Evolutionary conservation across 768 basidiomycete species (phyloP), one percentile per base, ranked within the genome.

Genomic region (Leccinum longicurvipes): DNA sequence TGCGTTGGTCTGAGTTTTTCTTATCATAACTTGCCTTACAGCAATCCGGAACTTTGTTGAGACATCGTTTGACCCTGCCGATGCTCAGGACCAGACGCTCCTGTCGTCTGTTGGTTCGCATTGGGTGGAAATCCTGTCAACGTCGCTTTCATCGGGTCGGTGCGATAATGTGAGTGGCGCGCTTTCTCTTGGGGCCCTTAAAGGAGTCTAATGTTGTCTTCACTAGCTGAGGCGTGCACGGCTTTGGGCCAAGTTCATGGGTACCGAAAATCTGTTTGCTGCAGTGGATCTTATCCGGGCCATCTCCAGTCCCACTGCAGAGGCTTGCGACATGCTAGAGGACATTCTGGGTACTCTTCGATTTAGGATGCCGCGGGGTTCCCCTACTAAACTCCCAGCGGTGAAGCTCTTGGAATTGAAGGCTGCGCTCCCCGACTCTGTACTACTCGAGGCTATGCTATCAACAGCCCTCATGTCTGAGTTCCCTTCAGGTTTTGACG

Each of bases 241-340:
- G 0, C 59, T 57, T 14, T 91, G 89, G 89, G 72, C 87, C 42
- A 75, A 72, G 39, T 87, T 80, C 61, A 76, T 86, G 61, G 65
- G 72, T 6, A 62, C 69, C 3, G 60, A 70, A 3, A 76, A 77
- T 15, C 64, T 84, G 3, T 69, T 82, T 4, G 59, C 67, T 6
- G 69, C 81, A 6, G 62, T 90, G 11, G 79, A 82, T 59, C 54
- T 70, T 7, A 58, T 79, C 48, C 60, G 61, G 19, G 44, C 50
- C 6, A 47, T 55, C 39, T 51, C 54, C 4, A 58, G 60, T 21
- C 45, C 27, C 42, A 21, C 55, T 21, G 2, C 46, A 3, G n/a
- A 47, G 10, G 53, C 60, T 17, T 31, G 53, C 25, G 63, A 64
- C 15, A 45, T 78, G 1, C 57, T 81, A 28, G 69, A 75, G 9